Evolutionary conservation across 2,329 filamentous ascomycete genomes (phyloP).

Genomic region (Bipolaris cookei): DNA sequence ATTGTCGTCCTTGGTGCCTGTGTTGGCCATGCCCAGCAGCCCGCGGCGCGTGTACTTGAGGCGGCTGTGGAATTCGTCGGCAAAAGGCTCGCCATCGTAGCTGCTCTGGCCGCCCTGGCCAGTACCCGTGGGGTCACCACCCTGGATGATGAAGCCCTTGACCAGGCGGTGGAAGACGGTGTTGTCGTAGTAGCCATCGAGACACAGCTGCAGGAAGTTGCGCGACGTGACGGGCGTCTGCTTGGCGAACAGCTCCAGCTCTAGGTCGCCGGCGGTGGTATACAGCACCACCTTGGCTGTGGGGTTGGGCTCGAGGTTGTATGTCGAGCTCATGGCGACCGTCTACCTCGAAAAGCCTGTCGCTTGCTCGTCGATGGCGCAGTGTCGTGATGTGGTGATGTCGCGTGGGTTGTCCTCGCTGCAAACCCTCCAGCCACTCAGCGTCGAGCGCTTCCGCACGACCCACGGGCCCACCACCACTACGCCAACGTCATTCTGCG

Average conservation of each 20-base stretch:
- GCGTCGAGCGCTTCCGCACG: conserved; percentile 13
- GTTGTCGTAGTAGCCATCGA: conserved; percentile 93
- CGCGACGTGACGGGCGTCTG: conserved; percentile 90
- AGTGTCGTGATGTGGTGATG: conserved; percentile 2
- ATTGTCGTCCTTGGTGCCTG: conserved; percentile 77
- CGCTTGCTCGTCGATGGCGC: background rate
- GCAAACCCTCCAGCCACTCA: conserved; percentile 13
- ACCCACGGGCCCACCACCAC: conserved; percentile 3
- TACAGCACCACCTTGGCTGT: conserved; percentile 90
- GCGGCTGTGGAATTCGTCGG: conserved; percentile 89
- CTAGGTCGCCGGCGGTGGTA: conserved; percentile 87
- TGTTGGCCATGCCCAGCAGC: conserved; percentile 94
- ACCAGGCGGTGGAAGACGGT: conserved; percentile 94
- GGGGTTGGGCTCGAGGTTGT: conserved; percentile 93
- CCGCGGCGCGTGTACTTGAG: conserved; percentile 93
- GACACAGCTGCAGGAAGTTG: conserved; percentile 93
- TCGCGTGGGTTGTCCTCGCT: conserved; percentile 7
- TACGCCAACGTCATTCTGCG: conserved; percentile 18
- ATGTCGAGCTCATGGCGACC: conserved; percentile 83
- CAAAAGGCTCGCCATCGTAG: conserved; percentile 81
- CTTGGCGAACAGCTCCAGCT: conserved; percentile 92
- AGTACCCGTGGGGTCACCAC: conserved; percentile 91
- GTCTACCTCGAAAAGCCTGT: conserved; percentile 8
- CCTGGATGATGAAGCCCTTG: conserved; percentile 90
- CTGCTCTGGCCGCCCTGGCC: conserved; percentile 92